A percentile compares a stretch with the other conserved stretches of the same genome.
Conservation (phyloP, 192 early-diverging fungal genomes). For the Pilobolus umbonatus region DNA sequence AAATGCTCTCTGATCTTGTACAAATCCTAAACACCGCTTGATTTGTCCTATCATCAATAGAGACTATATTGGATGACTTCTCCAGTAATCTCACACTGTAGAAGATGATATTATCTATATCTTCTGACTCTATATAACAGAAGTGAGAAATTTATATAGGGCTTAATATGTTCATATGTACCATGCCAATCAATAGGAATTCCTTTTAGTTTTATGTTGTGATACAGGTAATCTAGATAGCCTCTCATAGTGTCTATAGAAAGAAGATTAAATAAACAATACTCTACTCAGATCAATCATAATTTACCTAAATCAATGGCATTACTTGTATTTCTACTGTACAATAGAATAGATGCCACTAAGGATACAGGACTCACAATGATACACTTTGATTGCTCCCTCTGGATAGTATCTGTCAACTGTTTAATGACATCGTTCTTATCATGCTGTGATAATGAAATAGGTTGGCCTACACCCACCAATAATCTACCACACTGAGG, state of each 20-base stretch:
- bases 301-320: constrained; percentile 9
- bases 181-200: constrained; percentile 16
- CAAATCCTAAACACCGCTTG: constrained; percentile 7
- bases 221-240: constrained; percentile 1
- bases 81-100: constrained; percentile 14
- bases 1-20: constrained; percentile 6
- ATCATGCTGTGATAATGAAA: background rate
- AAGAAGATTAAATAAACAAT: background rate
- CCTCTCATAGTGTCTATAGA: constrained; percentile 1
- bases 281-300: background rate
- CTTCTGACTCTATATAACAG: constrained; percentile 7
- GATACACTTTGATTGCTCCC: background rate
- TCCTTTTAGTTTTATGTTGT: constrained; percentile 1
- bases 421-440: background rate
- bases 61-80: constrained; percentile 2
- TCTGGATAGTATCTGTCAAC: background rate
- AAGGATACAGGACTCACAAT: constrained; percentile 10
- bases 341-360: constrained; percentile 10
- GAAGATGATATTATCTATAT: constrained; percentile 12
- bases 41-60: constrained; percentile 11
- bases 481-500: constrained; percentile 9
- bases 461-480: background rate
- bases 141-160: background rate
- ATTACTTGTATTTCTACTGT: constrained; percentile 12
- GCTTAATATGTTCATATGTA: background rate